phyloP scores from a whole-genome alignment of 495 filamentous ascomycete species.

The Daldinia vernicosa region DNA sequence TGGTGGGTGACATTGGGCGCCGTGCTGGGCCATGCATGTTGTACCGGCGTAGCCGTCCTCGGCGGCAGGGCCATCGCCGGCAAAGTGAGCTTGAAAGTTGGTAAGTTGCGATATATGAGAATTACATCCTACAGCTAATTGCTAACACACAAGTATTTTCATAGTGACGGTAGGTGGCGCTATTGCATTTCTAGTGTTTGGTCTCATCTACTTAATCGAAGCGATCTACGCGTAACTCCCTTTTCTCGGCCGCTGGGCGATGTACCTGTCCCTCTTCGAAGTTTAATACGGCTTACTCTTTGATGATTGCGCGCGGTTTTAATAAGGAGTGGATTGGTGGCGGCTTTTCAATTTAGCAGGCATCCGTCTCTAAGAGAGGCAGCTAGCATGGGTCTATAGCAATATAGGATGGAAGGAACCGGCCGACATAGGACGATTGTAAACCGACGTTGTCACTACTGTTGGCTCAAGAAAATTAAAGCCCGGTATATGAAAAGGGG shows the following conservation, averaged over 20 bases:
- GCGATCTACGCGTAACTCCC: slow-evolving; percentile 66
- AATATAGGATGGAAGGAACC: slow-evolving; percentile 2
- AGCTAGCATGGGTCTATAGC: slow-evolving; percentile 17
- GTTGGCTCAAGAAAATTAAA: slow-evolving; percentile 3
- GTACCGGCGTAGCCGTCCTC: slow-evolving; percentile 92
- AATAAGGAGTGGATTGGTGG: slow-evolving; percentile 12
- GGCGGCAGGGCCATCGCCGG: slow-evolving; percentile 93
- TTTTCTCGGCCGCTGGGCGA: neutral
- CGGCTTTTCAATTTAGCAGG: slow-evolving; percentile 7
- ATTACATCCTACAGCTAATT: neutral
- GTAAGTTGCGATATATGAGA: slow-evolving; percentile 66
- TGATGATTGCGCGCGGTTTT: slow-evolving; percentile 27
- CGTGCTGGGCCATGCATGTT: slow-evolving; percentile 84
- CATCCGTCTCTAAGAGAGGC: neutral
- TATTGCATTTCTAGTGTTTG: slow-evolving; percentile 89
- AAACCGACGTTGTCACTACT: slow-evolving; percentile 13
- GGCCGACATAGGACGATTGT: slow-evolving; percentile 9
- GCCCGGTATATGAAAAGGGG: slow-evolving; percentile 14
- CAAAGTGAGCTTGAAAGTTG: slow-evolving; percentile 92
- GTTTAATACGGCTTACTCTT: neutral
- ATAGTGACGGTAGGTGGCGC: slow-evolving; percentile 94
- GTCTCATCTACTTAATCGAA: slow-evolving; percentile 88
- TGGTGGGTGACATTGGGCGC: slow-evolving; percentile 98
- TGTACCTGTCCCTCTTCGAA: neutral
- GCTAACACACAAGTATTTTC: slow-evolving; percentile 44